Evolutionary conservation across 1,284 basidiomycete genomes (phyloP), one percentile per base, ranked within the genome.

Genomic region (Retiboletus flavoniger): DNA sequence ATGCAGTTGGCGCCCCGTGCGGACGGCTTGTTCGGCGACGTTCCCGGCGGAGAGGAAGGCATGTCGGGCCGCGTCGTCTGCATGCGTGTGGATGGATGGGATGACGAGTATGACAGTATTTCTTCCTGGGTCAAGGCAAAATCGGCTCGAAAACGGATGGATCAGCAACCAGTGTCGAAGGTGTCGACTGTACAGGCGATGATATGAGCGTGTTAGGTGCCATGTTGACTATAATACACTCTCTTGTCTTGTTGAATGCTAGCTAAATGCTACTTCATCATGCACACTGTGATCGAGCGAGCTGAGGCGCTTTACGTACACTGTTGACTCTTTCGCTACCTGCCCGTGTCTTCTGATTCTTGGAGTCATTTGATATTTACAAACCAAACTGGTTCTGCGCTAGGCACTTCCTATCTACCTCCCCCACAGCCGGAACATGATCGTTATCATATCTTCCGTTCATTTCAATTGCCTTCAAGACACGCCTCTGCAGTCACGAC

Each of bases 1-100:
- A 99, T 91, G 68, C 93, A 90, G 64, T 89, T 92, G 10, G 93
- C 95, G 0, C 97, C 96, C 26, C 0, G 91, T 93, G 7, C 76
- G 73, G 7, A 98, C 75, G 0, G 92, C 90, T 0, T 81, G 83
- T 49, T 79, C 73, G 0, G 95, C 95, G 0, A 99, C 95, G 1
- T 24, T 82, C 76, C 34, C 85, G 80, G 6, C 95, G 24, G 24
- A 24, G 24, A 24, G 24, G 24, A 3, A 24, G 24, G 24, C 24
- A 24, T 72, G 59, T 9, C 72, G 60, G 3, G 75, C 58, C 0
- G 57, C 55, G 1, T 55, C 53, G 3, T 59, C 58, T 17, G 63
- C 46, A n/a, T 59, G 57, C 3, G 59, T 10, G 2, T 80, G 72
- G 36, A 83, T 71, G 1, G 75, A 74, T 34, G 75, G 57, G 46